Evolutionary conservation across 345 rosid genomes (phyloP).

Genomic region (Sisymbrium irio): DNA sequence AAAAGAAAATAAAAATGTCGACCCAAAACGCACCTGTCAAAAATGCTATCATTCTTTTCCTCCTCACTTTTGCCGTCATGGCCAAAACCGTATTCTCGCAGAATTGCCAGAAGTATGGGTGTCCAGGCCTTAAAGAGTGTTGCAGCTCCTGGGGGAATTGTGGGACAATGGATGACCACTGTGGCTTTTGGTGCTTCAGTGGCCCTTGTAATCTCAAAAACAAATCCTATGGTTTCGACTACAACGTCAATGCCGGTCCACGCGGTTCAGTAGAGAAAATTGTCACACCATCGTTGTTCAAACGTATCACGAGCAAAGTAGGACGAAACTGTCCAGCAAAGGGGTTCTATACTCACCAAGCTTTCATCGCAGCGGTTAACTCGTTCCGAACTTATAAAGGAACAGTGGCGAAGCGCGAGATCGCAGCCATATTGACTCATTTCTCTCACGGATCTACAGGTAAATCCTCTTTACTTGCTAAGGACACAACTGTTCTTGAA

Average conservation of each 20-base stretch:
- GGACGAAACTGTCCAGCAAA: conserved; percentile 36
- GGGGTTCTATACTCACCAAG: conserved; percentile 42
- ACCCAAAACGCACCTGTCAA: background rate
- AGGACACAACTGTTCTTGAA: background rate
- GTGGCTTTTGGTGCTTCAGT: conserved; percentile 24
- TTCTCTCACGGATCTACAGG: conserved; percentile 40
- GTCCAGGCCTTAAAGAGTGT: conserved; percentile 12
- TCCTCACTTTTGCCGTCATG: background rate
- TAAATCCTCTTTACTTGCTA: conserved; percentile 23
- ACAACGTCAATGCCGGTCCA: background rate
- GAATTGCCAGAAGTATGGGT: conserved; percentile 6
- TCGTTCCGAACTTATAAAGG: conserved; percentile 24
- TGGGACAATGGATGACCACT: conserved; percentile 8
- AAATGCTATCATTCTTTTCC: background rate
- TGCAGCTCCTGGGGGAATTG: conserved; percentile 23
- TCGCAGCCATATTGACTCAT: conserved; percentile 48
- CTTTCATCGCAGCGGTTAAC: conserved; percentile 29
- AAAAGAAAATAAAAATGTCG: background rate
- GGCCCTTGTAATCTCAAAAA: conserved; percentile 18
- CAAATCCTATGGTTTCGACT: conserved; percentile 17
- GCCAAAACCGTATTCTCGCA: conserved; percentile 8
- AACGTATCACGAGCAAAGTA: conserved; percentile 34
- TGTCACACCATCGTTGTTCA: conserved; percentile 42
- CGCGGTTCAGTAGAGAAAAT: conserved; percentile 30
- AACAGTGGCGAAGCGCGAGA: conserved; percentile 42